Base-by-base conservation (phyloP, 169 alveolate species). In the Neospora caninum region DNA sequence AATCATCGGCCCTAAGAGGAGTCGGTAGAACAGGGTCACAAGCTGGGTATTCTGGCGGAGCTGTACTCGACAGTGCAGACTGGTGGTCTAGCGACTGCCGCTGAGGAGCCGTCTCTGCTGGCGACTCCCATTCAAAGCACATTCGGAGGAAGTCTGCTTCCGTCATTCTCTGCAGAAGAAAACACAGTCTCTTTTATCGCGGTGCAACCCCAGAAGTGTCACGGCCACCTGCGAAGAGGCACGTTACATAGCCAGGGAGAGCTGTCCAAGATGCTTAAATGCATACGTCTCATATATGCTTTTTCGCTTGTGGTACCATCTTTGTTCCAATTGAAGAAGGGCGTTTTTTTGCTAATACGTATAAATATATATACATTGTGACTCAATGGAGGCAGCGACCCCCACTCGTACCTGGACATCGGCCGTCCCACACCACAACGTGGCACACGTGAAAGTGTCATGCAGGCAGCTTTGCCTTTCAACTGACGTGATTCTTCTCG, bases 401-500 rank as follows among this genome's bases (percentile, higher is more conserved):
- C 7, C n/a, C 20, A 27, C n/a, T 16, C 86, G 45, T 78, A 78
- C 86, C 43, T 78, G 49, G 45, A 78, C 86, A 38, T 78, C 86
- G 86, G 86, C 86, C 1, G 42, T 78, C 42, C 9, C 43, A 20
- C 49, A 1, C 39, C 29, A 20, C 42, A 78, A 38, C 20, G 86
- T 36, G 20, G 86, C 86, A 20, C 49, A n/a, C 22, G 86, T 78
- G 86, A 78, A 78, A 38, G 7, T 16, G 86, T 78, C 42, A 43
- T 78, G 86, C 86, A 78, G 27, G 86, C 86, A 78, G 45, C 86
- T 78, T 20, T 78, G 39, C n/a, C 86, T n/a, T 16, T 22, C 73
- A 64, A 29, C 73, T 9, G 73, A 29, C n/a, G 73, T 64, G 73
- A 64, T 13, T 27, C 73, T 64, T 27, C n/a, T 16, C 4, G 73